These are phyloP conservation scores for Lactuca sativa DNA, from an alignment of 129 eudicot genomes.

Conservation along the genomic window DNA sequence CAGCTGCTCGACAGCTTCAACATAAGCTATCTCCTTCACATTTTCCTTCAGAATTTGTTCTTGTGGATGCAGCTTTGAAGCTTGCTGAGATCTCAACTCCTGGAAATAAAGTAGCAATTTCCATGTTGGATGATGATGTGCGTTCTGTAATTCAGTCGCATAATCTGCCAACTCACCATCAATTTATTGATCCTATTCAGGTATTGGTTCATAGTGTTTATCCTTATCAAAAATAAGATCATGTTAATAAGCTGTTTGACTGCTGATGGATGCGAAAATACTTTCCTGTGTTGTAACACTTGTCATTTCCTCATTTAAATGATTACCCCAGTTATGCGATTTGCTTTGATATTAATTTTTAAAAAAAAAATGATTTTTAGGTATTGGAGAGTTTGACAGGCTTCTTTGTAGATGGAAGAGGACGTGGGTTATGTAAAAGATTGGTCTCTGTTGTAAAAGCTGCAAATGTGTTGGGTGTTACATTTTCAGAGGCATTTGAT, in stretches of 20 bases:
- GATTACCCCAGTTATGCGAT: not conserved
- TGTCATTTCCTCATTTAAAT: no score
- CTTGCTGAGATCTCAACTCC: conserved; percentile 85
- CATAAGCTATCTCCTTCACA: conserved; percentile 76
- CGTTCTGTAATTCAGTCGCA: conserved; percentile 56
- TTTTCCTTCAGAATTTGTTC: conserved; percentile 62
- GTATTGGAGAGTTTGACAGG: conserved; percentile 63
- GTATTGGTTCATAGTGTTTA: conserved; percentile 29
- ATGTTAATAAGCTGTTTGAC: conserved; percentile 1
- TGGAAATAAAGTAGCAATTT: conserved; percentile 40
- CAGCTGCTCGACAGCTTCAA: conserved; percentile 95
- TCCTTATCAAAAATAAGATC: conserved; percentile 5
- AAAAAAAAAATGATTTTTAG: conserved; percentile 29
- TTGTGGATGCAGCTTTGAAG: conserved; percentile 79
- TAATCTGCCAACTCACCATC: conserved; percentile 45
- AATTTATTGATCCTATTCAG: conserved; percentile 72
- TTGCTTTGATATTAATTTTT: conserved; percentile 14
- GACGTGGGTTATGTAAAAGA: conserved; percentile 86
- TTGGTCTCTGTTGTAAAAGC: conserved; percentile 82
- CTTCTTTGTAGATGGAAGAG: conserved; percentile 69
- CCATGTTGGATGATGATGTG: conserved; percentile 71
- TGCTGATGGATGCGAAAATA: not conserved
- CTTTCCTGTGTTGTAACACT: no score
- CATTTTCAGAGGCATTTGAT: conserved; percentile 87
- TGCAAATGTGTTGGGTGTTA: conserved; percentile 78